A percentile compares a stretch with the other conserved stretches of the same genome.
These are phyloP conservation scores for Fusarium paranaense DNA, from an alignment of 2,329 filamentous ascomycete species.

Conservation along the genomic window DNA sequence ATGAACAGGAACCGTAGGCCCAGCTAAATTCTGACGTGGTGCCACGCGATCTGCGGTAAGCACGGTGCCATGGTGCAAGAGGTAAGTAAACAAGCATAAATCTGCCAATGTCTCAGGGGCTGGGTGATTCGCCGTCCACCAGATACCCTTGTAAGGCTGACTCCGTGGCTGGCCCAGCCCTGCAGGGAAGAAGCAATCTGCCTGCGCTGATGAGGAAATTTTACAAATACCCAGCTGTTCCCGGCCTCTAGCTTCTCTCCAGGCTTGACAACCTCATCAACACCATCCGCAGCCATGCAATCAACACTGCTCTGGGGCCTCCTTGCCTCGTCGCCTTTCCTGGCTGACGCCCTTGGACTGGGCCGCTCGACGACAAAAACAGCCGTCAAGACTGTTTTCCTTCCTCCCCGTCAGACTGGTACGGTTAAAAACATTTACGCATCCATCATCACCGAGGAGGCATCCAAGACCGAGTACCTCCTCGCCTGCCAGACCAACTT, in stretches of 20 bases:
- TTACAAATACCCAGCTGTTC: neutral
- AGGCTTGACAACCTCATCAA: neutral
- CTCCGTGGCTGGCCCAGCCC: neutral
- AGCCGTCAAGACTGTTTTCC: constrained; percentile 28
- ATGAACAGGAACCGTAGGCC: neutral
- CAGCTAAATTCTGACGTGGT: constrained; percentile 1
- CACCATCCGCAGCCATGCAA: neutral
- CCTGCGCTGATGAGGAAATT: neutral
- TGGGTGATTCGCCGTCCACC: neutral
- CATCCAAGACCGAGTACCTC: constrained; percentile 38
- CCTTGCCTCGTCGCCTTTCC: neutral
- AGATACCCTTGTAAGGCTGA: constrained; percentile 3
- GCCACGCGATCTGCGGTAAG: neutral
- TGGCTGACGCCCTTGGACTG: constrained; percentile 4
- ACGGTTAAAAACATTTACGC: constrained; percentile 38
- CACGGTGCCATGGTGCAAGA: neutral
- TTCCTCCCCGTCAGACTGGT: constrained; percentile 29
- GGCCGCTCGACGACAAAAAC: constrained; percentile 17
- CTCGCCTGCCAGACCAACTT: constrained; percentile 40
- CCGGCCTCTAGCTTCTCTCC: neutral
- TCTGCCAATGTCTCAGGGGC: neutral
- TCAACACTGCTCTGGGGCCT: neutral
- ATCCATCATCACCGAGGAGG: constrained; percentile 35
- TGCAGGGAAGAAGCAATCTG: neutral
- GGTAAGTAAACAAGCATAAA: constrained; percentile 6